A percentile compares a stretch with the other conserved stretches of the same genome.
These are phyloP conservation scores for Hyparrhenia diplandra DNA, from an alignment of 176 grass and related monocot genomes.

Conservation along the genomic window DNA sequence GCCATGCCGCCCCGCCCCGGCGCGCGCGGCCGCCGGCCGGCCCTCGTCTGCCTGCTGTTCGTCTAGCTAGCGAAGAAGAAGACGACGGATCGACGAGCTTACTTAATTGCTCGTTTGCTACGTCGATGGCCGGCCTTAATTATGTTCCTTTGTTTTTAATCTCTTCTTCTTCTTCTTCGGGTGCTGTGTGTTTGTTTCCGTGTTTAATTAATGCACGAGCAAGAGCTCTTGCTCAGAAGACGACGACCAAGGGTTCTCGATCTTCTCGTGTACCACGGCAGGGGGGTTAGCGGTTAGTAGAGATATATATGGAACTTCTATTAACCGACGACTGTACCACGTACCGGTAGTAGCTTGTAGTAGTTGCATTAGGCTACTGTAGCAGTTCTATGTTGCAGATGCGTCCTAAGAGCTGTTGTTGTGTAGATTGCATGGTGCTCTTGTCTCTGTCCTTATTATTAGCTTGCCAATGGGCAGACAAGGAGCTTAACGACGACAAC, in stretches of 20 bases:
- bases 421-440: constrained; percentile 2
- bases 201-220: background rate
- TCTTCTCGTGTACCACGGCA: constrained; percentile 7
- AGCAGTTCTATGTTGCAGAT: constrained; percentile 9
- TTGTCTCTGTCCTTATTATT: background rate
- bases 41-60: background rate
- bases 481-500: constrained; percentile 19
- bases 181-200: background rate
- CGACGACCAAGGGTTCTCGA: background rate
- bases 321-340: no score
- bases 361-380: background rate
- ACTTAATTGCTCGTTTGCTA: background rate
- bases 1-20: background rate
- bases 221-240: constrained; percentile 19
- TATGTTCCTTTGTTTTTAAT: background rate
- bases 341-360: background rate
- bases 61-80: background rate
- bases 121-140: background rate
- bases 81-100: background rate
- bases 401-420: constrained; percentile 15
- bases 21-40: background rate
- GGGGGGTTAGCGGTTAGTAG: constrained; percentile 3
- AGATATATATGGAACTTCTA: no score
- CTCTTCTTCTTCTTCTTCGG: background rate
- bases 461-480: constrained; percentile 8